Evolutionary conservation across 257 asterid species (phyloP), one percentile per base, ranked within the genome.

Genomic region (Leptodermis oblonga): DNA sequence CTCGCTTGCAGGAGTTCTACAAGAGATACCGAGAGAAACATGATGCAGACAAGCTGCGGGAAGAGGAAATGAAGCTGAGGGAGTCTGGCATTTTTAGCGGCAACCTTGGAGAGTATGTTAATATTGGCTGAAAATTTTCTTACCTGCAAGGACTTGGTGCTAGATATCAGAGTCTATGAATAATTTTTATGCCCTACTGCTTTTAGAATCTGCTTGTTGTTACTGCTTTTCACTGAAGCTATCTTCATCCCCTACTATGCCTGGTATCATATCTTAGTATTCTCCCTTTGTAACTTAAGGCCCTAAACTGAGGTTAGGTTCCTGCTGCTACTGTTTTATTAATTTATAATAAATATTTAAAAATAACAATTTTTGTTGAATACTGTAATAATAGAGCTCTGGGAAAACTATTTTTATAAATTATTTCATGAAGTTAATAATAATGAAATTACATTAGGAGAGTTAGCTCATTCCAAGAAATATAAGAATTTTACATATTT

Each of bases 91-190:
- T 84, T 75, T 87, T 87, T 81, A 91, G 92, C 51, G 96, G 99
- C 77, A 90, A 90, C 87, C 90, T 93, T 74, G 92, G 96, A 80
- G 97, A 93, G 99, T 93, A 90, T 69, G 99, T 87, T 18, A 8
- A 74, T 82, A 51, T 65, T 48, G 52, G 70, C 85, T 73, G 33
- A 67, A 52, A 39, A 30, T 58, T 45, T 31, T 39, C 53, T 74
- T 41, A 56, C 26, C 23, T 23, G 54, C 18, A 4, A 43, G 45
- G 33, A 46, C 48, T 37, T 15, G 20, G 49, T 41, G 23, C 23
- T 41, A 26, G 43, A 37, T n/a, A 10, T 41, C 12, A 48, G 53
- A 41, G 20, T n/a, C 65, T 45, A 15, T 28, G 25, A 37, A 2
- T 61, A 20, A 10, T 62, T 55, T 14, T 1, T 23, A 2, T 3